Percentiles rank a stretch among this genome's conserved stretches.
These are phyloP conservation scores for Spiraea crenata DNA, from an alignment of 331 rosid species.

Conservation along the genomic window DNA sequence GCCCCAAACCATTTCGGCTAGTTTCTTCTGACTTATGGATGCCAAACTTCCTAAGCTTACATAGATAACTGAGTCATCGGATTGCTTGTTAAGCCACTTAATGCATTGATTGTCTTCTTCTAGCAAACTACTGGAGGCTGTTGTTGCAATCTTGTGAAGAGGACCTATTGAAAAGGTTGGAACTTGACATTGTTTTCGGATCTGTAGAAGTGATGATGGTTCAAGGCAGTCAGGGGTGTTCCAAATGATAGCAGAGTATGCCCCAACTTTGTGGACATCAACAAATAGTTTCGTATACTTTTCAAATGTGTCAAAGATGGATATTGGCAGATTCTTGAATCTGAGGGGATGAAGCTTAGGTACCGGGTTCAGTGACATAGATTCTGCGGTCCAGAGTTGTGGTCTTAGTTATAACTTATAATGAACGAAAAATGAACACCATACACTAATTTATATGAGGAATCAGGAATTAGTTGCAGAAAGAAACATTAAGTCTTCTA, in stretches of 20 bases:
- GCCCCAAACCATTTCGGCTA: constrained; percentile 45
- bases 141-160: constrained; percentile 28
- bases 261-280: not conserved
- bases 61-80: constrained; percentile 36
- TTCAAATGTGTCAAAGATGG: not conserved
- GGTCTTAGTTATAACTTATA: not conserved
- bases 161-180: constrained; percentile 42
- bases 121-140: constrained; percentile 16
- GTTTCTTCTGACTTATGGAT: constrained; percentile 33
- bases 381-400: not conserved
- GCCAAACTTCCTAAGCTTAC: constrained; percentile 55
- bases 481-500: too few relatives aligned
- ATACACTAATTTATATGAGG: not conserved
- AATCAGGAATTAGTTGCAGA: too few relatives aligned
- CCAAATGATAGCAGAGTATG: constrained; percentile 6
- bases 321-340: constrained; percentile 3
- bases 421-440: not conserved
- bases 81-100: constrained; percentile 47
- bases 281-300: not conserved
- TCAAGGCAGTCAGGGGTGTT: constrained; percentile 40
- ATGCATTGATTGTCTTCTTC: constrained; percentile 39
- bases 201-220: constrained; percentile 16
- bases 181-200: constrained; percentile 15
- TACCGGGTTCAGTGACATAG: not conserved
- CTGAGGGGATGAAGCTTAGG: not conserved